Evolutionary conservation across 768 basidiomycete genomes (phyloP).

Genomic region (Termitomyces sp.): DNA sequence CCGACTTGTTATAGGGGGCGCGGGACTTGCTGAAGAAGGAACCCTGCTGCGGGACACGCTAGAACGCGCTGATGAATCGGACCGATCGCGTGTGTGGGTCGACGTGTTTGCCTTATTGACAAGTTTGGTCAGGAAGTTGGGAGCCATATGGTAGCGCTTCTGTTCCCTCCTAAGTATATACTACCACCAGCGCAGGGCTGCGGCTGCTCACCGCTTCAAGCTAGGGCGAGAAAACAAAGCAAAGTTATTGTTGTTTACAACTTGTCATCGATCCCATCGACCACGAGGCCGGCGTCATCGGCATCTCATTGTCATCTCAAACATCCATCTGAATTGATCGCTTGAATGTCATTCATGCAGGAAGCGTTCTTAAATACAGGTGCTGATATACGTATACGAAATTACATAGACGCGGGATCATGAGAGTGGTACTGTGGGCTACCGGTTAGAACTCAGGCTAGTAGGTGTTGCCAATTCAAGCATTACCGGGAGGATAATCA

Average conservation of each 20-base stretch:
- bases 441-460: not conserved
- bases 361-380: not conserved
- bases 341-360: not conserved
- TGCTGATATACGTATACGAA: too few species aligned
- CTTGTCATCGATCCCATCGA: not conserved
- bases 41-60: conserved; percentile 19
- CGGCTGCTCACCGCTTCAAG: not conserved
- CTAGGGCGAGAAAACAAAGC: not conserved
- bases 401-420: not conserved
- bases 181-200: not conserved
- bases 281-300: not conserved
- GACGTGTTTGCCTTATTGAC: conserved; percentile 23
- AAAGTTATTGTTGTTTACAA: not conserved
- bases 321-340: not conserved
- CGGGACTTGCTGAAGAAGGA: conserved; percentile 14
- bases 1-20: not conserved
- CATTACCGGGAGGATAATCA: conserved; percentile 41
- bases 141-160: conserved; percentile 23
- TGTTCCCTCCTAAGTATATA: not conserved
- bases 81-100: conserved; percentile 23
- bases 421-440: conserved; percentile 1
- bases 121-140: conserved; percentile 34
- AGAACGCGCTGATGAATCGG: conserved; percentile 18
- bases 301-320: not conserved
- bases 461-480: not conserved